These are phyloP conservation scores for Lasiosphaeria miniovina DNA, from an alignment of 495 filamentous ascomycete genomes.

Conservation along the genomic window DNA sequence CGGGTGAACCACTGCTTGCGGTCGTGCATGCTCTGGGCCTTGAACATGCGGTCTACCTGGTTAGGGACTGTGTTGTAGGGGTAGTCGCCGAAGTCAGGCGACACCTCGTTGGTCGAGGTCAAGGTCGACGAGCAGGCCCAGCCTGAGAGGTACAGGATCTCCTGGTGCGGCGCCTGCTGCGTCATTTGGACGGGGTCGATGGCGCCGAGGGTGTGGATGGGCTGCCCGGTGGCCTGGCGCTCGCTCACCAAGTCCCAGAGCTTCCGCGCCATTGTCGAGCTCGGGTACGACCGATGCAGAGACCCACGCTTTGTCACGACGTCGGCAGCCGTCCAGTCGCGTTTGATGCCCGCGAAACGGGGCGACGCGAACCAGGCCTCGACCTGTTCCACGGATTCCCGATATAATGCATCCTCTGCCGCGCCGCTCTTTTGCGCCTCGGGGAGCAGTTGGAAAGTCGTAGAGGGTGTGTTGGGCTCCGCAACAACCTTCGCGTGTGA, in stretches of 20 bases:
- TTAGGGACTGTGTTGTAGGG: conserved; percentile 99
- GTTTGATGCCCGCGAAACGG: conserved; percentile 82
- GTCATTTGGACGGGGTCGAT: conserved; percentile 99
- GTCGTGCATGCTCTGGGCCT: conserved; percentile 95
- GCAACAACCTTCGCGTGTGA: conserved; percentile 21
- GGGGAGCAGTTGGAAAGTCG: conserved; percentile 75
- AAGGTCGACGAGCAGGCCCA: conserved; percentile 95
- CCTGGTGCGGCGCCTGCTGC: conserved; percentile 93
- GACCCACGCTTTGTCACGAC: conserved; percentile 90
- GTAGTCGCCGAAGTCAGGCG: conserved; percentile 95
- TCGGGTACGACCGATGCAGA: conserved; percentile 82
- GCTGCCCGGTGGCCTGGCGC: conserved; percentile 69
- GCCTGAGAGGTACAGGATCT: conserved; percentile 91
- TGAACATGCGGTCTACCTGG: conserved; percentile 92
- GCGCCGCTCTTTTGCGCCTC: conserved; percentile 67
- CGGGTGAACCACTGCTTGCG: conserved; percentile 88
- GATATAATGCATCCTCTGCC: conserved; percentile 78
- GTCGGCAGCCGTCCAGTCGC: conserved; percentile 85
- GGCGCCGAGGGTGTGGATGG: conserved; percentile 94
- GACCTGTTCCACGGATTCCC: conserved; percentile 75
- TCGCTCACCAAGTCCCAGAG: conserved; percentile 84
- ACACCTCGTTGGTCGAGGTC: conserved; percentile 94
- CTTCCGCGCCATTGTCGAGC: conserved; percentile 89
- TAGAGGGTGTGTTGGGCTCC: conserved; percentile 41
- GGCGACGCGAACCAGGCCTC: conserved; percentile 83